Conservation (phyloP, 345 rosid genomes). For the Melaleuca quinquenervia region DNA sequence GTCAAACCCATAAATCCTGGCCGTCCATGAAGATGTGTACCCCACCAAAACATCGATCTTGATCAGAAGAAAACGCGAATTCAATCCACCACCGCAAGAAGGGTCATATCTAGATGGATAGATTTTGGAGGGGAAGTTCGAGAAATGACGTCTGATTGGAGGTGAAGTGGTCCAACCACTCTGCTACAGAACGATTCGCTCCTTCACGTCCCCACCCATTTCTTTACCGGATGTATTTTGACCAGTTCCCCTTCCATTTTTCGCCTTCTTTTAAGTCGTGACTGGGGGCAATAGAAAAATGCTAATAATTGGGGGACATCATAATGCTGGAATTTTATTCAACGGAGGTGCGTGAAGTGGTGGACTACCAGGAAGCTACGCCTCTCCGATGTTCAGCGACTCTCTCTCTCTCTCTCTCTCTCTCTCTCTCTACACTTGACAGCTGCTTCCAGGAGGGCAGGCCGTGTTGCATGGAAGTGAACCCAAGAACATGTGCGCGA, state of each 20-base stretch:
- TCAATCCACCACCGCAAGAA: not conserved
- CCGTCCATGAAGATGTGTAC: not conserved
- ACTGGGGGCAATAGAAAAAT: not conserved
- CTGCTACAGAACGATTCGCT: not conserved
- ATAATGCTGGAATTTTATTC: not conserved
- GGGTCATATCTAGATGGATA: not conserved
- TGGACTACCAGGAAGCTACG: conserved; percentile 2
- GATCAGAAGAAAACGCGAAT: not conserved
- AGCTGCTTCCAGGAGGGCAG: not conserved
- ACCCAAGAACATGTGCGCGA: not conserved
- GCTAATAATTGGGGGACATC: not conserved
- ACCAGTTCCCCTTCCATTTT: not conserved
- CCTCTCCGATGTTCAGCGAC: conserved; percentile 3
- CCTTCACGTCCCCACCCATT: not conserved
- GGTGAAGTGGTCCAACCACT: not conserved
- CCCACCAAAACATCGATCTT: not conserved
- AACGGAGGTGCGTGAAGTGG: not conserved
- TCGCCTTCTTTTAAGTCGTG: not conserved
- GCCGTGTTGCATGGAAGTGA: not conserved
- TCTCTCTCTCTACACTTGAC: not conserved
- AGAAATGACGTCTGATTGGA: not conserved
- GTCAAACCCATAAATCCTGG: not conserved
- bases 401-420: not conserved
- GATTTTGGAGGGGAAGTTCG: not conserved
- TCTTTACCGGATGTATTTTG: not conserved